Percentiles rank a stretch among this genome's conserved stretches.
phyloP scores from a whole-genome alignment of 2,329 filamentous ascomycete species.

The Trichoderma endophyticum region DNA sequence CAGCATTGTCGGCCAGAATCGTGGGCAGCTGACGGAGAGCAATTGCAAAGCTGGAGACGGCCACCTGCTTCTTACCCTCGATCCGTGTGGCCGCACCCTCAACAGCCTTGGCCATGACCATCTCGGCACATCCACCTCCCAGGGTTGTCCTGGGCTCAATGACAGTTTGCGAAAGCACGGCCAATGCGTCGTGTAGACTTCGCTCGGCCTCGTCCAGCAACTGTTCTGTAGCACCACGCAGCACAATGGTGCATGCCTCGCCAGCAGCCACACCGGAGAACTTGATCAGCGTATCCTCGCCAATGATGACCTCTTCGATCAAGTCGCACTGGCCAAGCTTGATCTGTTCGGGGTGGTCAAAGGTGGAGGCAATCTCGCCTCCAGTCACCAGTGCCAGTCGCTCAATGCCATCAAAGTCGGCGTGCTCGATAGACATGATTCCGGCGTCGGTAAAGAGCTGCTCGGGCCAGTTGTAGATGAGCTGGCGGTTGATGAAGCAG shows the following conservation, averaged over 20 bases:
- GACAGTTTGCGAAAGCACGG: slow-evolving; percentile 94
- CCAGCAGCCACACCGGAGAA: slow-evolving; percentile 95
- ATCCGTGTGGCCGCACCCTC: slow-evolving; percentile 90
- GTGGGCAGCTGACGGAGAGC: slow-evolving; percentile 92
- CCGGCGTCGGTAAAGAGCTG: slow-evolving; percentile 97
- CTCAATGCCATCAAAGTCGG: slow-evolving; percentile 98
- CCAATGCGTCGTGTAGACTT: slow-evolving; percentile 91
- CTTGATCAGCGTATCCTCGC: slow-evolving; percentile 94
- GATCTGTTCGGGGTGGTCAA: slow-evolving; percentile 95
- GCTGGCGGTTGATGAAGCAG: slow-evolving; percentile 98
- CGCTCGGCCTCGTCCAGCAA: slow-evolving; percentile 95
- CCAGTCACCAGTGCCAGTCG: slow-evolving; percentile 91
- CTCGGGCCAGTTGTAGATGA: slow-evolving; percentile 99
- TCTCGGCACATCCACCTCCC: slow-evolving; percentile 94
- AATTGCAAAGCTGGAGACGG: slow-evolving; percentile 83
- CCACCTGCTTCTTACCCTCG: slow-evolving; percentile 93
- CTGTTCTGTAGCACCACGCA: slow-evolving; percentile 94
- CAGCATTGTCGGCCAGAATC: slow-evolving; percentile 95
- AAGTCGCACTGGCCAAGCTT: slow-evolving; percentile 93
- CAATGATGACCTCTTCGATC: slow-evolving; percentile 97
- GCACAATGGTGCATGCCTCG: slow-evolving; percentile 91
- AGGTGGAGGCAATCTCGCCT: slow-evolving; percentile 95
- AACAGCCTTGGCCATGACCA: slow-evolving; percentile 98
- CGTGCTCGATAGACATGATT: slow-evolving; percentile 98
- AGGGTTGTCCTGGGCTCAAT: slow-evolving; percentile 91